A percentile compares a stretch with the other conserved stretches of the same genome.
These are phyloP conservation scores for Bipolaris gigantea DNA, from an alignment of 2,329 filamentous ascomycete species.

Conservation along the genomic window DNA sequence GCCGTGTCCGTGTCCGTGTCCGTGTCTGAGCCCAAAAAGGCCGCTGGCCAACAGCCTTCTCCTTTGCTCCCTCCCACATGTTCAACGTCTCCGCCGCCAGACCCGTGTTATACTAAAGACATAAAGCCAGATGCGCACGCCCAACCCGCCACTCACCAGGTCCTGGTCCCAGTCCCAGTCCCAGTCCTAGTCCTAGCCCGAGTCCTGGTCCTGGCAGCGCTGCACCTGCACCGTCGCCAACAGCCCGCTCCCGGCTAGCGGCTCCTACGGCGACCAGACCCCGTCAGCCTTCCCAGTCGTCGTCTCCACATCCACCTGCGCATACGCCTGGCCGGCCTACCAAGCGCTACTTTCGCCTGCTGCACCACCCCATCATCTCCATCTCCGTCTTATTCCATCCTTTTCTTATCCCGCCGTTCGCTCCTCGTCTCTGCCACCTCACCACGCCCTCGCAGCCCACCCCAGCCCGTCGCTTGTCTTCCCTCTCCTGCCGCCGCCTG, in stretches of 20 bases:
- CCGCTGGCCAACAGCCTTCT: not conserved
- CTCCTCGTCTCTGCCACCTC: not conserved
- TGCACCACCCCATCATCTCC: conserved; percentile 5
- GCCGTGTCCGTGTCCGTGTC: not conserved
- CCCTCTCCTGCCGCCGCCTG: not conserved
- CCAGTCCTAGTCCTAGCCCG: no score
- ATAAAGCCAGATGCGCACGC: conserved; percentile 3
- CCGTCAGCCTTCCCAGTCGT: conserved; percentile 16
- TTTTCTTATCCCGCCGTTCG: conserved; percentile 5
- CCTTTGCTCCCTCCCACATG: not conserved
- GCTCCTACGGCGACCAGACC: conserved; percentile 9
- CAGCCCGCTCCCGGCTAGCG: conserved; percentile 7
- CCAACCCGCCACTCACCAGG: not conserved
- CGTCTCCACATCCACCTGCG: conserved; percentile 20
- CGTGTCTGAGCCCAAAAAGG: not conserved
- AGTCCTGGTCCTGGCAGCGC: not conserved
- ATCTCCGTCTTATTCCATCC: not conserved
- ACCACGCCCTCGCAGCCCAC: not conserved
- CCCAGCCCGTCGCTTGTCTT: not conserved
- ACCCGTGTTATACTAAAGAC: not conserved
- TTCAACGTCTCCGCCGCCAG: not conserved
- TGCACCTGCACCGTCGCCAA: not conserved
- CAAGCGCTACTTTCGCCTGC: conserved; percentile 15
- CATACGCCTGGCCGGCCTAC: conserved; percentile 9
- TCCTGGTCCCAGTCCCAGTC: not conserved